Evolutionary conservation across 1,284 basidiomycete species (phyloP).

Genomic region (Irpex rosettiformis): DNA sequence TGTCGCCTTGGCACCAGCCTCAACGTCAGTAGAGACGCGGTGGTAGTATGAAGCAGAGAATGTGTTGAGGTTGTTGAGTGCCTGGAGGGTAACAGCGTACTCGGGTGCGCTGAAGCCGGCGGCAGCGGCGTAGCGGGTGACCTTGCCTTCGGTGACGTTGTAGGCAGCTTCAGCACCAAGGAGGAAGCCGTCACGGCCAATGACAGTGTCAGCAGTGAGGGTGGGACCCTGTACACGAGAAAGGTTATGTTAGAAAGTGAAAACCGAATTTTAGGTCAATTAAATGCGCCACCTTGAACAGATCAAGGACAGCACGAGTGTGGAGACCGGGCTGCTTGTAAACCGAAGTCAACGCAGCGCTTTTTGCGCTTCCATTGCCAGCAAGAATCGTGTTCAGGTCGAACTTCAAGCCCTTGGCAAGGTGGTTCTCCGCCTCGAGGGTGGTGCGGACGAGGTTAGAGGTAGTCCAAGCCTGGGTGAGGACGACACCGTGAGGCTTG

Average conservation of each 20-base stretch:
- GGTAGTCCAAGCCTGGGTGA: slow-evolving; percentile 96
- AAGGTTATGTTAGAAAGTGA: too few species aligned
- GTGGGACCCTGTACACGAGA: slow-evolving; percentile 76
- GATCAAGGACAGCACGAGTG: slow-evolving; percentile 87
- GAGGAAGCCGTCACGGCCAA: slow-evolving; percentile 97
- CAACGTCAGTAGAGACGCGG: slow-evolving; percentile 91
- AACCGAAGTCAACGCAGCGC: slow-evolving; percentile 77
- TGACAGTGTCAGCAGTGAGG: slow-evolving; percentile 92
- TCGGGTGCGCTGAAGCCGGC: slow-evolving; percentile 95
- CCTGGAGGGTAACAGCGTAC: slow-evolving; percentile 95
- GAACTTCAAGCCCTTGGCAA: slow-evolving; percentile 97
- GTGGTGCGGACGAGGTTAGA: slow-evolving; percentile 88
- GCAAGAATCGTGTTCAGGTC: slow-evolving; percentile 85
- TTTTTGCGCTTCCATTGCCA: slow-evolving; percentile 85
- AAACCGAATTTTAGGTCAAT: too few species aligned
- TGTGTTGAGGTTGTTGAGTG: slow-evolving; percentile 90
- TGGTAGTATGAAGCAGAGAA: slow-evolving; percentile 99
- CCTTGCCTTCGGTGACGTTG: slow-evolving; percentile 92
- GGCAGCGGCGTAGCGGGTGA: slow-evolving; percentile 91
- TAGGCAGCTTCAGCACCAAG: slow-evolving; percentile 95
- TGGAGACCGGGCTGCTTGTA: slow-evolving; percentile 98
- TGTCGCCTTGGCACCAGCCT: slow-evolving; percentile 97
- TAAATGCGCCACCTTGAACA: slow-evolving; percentile 81
- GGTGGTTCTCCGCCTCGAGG: slow-evolving; percentile 96
- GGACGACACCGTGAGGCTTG: slow-evolving; percentile 84